Base-by-base conservation (phyloP, 2,329 filamentous ascomycete species). In the Cordyceps militaris region DNA sequence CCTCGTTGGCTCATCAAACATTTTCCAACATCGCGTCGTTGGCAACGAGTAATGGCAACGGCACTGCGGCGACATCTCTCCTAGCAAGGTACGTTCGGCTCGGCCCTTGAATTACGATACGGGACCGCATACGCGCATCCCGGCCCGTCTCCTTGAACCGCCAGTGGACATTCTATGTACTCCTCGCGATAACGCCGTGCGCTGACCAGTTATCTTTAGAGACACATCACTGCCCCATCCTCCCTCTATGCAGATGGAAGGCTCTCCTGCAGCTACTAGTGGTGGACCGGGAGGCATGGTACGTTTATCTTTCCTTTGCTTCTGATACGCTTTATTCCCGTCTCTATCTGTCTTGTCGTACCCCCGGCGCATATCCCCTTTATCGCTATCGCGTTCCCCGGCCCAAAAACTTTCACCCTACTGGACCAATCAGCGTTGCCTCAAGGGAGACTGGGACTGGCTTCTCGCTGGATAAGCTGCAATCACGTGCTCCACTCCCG, bases 11-110 rank as follows among this genome's bases (percentile, higher is more conserved):
- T 16, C 78, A 81, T 43, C 67, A 26, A 4, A n/a, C 48, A 23
- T 38, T 81, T 40, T 73, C 78, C 9, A 74, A 72, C 34, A 75
- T 81, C 32, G 71, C 76, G 13, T 70, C 75, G 3, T 68, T 81
- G 47, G 75, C 76, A 38, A 68, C 74, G 7, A 58, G 42, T 30
- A 47, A 42, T 26, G 73, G 68, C 44, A 72, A 69, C 61, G 70
- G 71, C 28, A 67, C 71, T 19, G 69, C 70, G 13, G 72, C 66
- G 11, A 72, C 67, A 63, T 73, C 77, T 55, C 73, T 76, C 44
- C 78, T 79, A 62, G 61, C 73, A 61, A 77, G 76, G 79, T 81
- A 70, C 68, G 76, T 54, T 34, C n/a, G 26, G 19, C 51, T 16
- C 30, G 13, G 10, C 14, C 28, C 9, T 19, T 24, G 8, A 6